Evolutionary conservation across 805 yeast genomes (phyloP), one percentile per base, ranked within the genome.

Genomic region (Sugiyamaella americana): DNA sequence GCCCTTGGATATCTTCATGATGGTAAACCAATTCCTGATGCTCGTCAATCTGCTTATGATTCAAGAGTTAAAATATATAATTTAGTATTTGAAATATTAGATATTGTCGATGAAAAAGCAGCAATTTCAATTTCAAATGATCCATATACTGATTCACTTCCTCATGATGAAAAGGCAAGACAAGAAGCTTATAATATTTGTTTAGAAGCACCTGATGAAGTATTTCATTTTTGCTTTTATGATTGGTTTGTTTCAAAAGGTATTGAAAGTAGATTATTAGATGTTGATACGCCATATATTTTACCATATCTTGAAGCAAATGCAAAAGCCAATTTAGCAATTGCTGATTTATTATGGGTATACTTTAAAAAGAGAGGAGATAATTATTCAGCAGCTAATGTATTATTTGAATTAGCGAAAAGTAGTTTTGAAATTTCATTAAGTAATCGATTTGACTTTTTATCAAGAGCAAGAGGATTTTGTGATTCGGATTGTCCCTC

Each of bases 381-480:
- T 50, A 83, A 81, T 62, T 80, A 76, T 56, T 80, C 80, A 32
- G 95, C 98, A n/a, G 96, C 97, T 0, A 77, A 77, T 53, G 84
- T 85, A 19, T 69, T 87, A 41, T 84, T 83, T 57, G 74, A 78
- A 4, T 68, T 93, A 47, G 83, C 96, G 0, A 68, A 80, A 18
- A 83, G 94, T 16, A 82, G 79, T 44, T 87, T 87, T 62, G 74
- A 75, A 8, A 70, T 91, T 42, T 68, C 75, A 32, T 72, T 91
- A 48, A 73, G 76, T 34, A 82, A 83, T 57, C 76, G 98, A 61
- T 82, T 91, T 38, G 96, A 89, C 64, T 87, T 76, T 61, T 70
- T 93, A 46, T 86, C 97, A 1, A 76, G 97, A 55, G 97, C 97
- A 1, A 84, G 84, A 63, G 96, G 96, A 2, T 88, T 87, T 69